A percentile compares a stretch with the other conserved stretches of the same genome.
Evolutionary conservation across 2,329 filamentous ascomycete species (phyloP).

Genomic region (Leptographium procerum): DNA sequence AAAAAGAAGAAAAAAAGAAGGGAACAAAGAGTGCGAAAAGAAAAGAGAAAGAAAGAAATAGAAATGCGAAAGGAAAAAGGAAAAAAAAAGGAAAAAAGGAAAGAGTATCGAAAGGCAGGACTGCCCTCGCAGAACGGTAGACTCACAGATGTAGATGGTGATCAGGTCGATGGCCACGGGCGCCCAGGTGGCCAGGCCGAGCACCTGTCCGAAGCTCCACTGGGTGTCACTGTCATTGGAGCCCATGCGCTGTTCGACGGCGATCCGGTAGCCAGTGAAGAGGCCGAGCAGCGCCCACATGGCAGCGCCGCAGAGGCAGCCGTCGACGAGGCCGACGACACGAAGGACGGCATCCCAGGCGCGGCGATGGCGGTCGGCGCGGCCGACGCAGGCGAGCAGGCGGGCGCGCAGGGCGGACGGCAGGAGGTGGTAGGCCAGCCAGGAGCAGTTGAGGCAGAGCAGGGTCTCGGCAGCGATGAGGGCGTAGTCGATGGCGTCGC

Average conservation of each 20-base stretch:
- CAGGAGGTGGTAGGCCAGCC: constrained; percentile 1
- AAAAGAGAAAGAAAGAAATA: too few relatives aligned
- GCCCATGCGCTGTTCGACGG: constrained; percentile 9
- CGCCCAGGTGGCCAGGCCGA: constrained; percentile 19
- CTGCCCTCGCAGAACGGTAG: not conserved
- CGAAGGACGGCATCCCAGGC: too few relatives aligned
- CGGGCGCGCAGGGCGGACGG: not conserved
- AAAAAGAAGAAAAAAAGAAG: too few relatives aligned
- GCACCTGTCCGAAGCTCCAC: constrained; percentile 22
- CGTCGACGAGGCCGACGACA: constrained; percentile 5
- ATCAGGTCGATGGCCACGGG: constrained; percentile 18
- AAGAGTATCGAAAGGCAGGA: too few relatives aligned
- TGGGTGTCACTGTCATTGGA: constrained; percentile 11
- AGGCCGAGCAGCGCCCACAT: constrained; percentile 20
- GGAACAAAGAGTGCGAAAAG: too few relatives aligned
- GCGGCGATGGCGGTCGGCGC: not conserved
- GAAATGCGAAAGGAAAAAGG: too few relatives aligned
- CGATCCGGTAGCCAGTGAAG: constrained; percentile 16
- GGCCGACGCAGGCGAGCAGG: not conserved
- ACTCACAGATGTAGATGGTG: constrained; percentile 17
- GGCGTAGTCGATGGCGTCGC: not conserved
- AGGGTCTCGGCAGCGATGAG: not conserved
- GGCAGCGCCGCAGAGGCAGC: constrained; percentile 10
- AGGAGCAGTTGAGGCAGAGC: constrained; percentile 5
- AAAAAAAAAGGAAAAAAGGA: too few relatives aligned